A percentile compares a stretch with the other conserved stretches of the same genome.
phyloP scores from a whole-genome alignment of 129 eudicot genomes.

The Helianthus tuberosus region DNA sequence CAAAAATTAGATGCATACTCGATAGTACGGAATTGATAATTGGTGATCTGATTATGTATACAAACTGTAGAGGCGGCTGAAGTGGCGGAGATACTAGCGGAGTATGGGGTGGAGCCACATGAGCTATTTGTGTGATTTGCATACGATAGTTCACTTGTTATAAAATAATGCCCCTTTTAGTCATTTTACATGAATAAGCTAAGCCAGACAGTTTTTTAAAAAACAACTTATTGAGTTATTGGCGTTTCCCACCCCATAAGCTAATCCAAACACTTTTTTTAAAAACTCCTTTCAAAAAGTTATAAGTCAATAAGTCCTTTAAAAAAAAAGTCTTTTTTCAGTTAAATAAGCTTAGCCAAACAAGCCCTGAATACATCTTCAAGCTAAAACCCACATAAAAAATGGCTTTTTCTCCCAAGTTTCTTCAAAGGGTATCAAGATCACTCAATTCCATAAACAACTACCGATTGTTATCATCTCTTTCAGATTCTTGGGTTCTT shows the following conservation, averaged over 20 bases:
- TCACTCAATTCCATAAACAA: constrained; percentile 23
- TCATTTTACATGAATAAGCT: no score
- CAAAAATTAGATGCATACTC: background rate
- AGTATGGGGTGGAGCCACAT: constrained; percentile 82
- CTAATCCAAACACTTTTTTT: no score
- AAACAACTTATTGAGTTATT: no score
- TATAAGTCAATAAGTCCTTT: no score
- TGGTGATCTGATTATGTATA: constrained; percentile 5
- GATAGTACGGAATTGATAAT: background rate
- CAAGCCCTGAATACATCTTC: no score
- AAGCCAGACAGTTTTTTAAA: no score
- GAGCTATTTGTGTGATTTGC: constrained; percentile 24
- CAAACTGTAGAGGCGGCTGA: constrained; percentile 89
- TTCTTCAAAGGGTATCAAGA: constrained; percentile 35
- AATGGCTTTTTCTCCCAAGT: constrained; percentile 38
- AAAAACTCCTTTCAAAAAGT: no score
- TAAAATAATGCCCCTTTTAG: no score
- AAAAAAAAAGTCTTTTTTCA: no score
- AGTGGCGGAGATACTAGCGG: constrained; percentile 82
- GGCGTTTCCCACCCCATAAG: no score
- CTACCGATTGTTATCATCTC: constrained; percentile 23
- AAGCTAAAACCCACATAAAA: constrained; percentile 4
- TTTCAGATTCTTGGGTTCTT: constrained; percentile 19
- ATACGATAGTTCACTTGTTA: no score
- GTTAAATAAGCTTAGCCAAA: no score